phyloP scores from a whole-genome alignment of 768 basidiomycete species.

The Termitomyces sp. region DNA sequence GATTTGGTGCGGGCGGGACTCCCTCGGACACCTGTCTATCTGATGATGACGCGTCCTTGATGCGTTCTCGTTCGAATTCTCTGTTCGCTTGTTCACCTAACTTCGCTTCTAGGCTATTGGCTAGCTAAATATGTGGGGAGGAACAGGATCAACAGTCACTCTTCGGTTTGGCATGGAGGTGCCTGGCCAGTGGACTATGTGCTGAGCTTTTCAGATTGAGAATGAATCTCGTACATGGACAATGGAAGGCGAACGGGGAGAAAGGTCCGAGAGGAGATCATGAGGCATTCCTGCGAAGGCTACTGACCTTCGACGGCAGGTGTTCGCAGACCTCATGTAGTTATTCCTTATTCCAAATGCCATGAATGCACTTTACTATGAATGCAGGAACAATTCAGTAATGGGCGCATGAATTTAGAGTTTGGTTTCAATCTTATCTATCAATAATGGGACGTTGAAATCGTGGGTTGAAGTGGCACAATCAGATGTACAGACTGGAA shows the following conservation, averaged over 20 bases:
- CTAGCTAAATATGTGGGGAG: background rate
- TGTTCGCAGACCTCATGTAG: background rate
- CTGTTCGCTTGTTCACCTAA: background rate
- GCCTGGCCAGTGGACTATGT: background rate
- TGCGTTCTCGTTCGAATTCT: background rate
- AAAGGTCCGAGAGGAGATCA: background rate
- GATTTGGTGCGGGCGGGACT: background rate
- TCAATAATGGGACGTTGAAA: background rate
- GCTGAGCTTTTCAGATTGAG: background rate
- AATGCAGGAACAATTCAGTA: background rate
- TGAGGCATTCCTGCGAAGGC: background rate
- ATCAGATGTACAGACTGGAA: background rate
- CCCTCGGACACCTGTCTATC: slow-evolving; percentile 1
- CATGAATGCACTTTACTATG: background rate
- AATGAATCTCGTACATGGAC: background rate
- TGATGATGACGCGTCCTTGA: background rate
- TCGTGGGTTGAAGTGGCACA: background rate
- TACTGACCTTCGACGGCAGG: background rate
- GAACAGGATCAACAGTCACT: background rate
- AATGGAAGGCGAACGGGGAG: background rate
- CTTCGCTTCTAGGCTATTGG: background rate
- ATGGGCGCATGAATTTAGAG: background rate
- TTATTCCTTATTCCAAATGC: background rate
- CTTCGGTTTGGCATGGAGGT: background rate
- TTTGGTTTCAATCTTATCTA: background rate